Evolutionary conservation across 2,329 filamentous ascomycete species (phyloP), one percentile per base, ranked within the genome.

Genomic region (Cordyceps javanica): DNA sequence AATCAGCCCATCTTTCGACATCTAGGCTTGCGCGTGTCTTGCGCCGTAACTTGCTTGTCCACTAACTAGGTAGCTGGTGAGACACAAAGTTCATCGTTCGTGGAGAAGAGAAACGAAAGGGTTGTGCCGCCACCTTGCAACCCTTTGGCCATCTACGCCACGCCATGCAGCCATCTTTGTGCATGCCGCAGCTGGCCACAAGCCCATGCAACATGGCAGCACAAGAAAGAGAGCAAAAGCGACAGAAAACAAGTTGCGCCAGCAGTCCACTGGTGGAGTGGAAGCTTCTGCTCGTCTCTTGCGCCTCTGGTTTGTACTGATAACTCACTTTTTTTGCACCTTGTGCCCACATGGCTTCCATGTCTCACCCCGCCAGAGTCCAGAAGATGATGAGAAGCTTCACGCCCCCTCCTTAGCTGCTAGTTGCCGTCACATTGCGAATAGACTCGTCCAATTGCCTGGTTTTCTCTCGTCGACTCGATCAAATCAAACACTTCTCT

Each of bases 61-160:
- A 34, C 14, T 54, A 34, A 19, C 19, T 26, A 16, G 36, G 23
- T 54, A 34, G 26, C 19, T 26, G n/a, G 36, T 34, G 41, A 55
- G 52, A 55, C 52, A 46, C 36, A 30, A 28, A 55, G 52, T 45
- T 55, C 28, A 45, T 46, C 41, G 13, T 21, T 55, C 34, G 34
- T 51, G 25, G 52, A 38, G 52, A 46, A 45, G 38, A 55, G 41
- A 46, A 41, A 55, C 39, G 52, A 55, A 28, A 46, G 39, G 30
- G 39, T 28, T 44, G 39, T 38, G 19, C n/a, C 39, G 28, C 51
- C 49, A 52, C 30, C 34, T 39, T 13, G 21, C 48, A 5, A 19
- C 21, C 11, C n/a, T n/a, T 39, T 39, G 36, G 6, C 48, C 50
- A 41, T 42, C 38, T 16, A 28, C 23, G 25, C 38, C 25, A 23